Conservation (phyloP, 805 yeast species). For the Maudiozyma bulderi region DNA sequence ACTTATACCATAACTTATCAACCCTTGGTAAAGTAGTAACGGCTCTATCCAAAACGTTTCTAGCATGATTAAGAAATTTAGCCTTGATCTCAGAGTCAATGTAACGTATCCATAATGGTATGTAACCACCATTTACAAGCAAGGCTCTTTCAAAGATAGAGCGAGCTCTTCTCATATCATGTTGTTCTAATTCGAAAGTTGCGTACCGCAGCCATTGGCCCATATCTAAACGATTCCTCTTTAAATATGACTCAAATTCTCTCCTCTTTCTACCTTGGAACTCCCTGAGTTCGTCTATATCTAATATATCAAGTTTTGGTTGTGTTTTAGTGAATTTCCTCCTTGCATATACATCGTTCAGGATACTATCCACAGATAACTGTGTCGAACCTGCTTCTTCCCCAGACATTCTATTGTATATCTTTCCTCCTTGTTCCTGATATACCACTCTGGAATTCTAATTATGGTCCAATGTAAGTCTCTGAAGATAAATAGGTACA, state of each 20-base stretch:
- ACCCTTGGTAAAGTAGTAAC: constrained; percentile 64
- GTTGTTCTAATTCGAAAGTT: constrained; percentile 72
- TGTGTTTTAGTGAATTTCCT: constrained; percentile 31
- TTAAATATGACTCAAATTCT: constrained; percentile 79
- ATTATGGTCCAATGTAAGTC: neutral
- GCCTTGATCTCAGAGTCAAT: constrained; percentile 65
- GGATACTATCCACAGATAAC: constrained; percentile 54
- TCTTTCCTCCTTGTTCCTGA: neutral
- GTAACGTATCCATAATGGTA: constrained; percentile 81
- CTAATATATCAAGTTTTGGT: constrained; percentile 41
- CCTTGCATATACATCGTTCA: constrained; percentile 46
- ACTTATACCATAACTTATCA: constrained; percentile 80
- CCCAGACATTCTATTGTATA: neutral
- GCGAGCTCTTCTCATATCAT: constrained; percentile 69
- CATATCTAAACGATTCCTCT: constrained; percentile 70
- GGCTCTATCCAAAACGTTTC: constrained; percentile 75
- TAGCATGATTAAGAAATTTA: constrained; percentile 75
- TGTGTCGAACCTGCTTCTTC: constrained; percentile 30
- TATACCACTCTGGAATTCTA: neutral
- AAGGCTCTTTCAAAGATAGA: constrained; percentile 83
- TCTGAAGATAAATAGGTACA: no score
- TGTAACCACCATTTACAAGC: constrained; percentile 61
- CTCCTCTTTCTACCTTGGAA: constrained; percentile 65
- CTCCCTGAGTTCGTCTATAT: constrained; percentile 72
- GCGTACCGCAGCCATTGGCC: constrained; percentile 94